Conservation (phyloP, 2,329 filamentous ascomycete species). For the Tolypocladium endophyticum region DNA sequence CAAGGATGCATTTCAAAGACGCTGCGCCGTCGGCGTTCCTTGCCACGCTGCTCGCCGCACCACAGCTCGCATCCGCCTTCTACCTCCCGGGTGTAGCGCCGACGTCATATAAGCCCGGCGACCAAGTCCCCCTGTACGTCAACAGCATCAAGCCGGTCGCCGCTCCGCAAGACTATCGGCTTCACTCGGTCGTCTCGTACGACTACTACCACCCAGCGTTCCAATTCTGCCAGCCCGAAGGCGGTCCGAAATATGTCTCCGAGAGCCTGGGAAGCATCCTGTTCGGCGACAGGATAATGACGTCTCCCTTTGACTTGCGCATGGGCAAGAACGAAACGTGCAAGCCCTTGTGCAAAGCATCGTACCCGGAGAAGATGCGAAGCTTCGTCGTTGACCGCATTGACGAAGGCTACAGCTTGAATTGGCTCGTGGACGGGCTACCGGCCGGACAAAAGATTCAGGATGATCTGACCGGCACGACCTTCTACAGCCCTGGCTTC, state of each 20-base stretch:
- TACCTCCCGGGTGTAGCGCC: conserved; percentile 95
- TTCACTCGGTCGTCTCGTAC: conserved; percentile 89
- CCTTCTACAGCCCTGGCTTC: conserved; percentile 90
- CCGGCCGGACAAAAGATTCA: conserved; percentile 77
- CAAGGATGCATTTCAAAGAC: conserved; percentile 34
- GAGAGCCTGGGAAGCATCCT: conserved; percentile 86
- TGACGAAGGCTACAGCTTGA: conserved; percentile 76
- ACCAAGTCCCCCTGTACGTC: conserved; percentile 77
- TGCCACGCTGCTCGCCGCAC: conserved; percentile 36
- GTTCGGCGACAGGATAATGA: conserved; percentile 94
- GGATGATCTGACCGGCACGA: conserved; percentile 64
- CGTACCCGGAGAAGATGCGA: conserved; percentile 54
- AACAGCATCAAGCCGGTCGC: conserved; percentile 86
- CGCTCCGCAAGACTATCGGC: conserved; percentile 62
- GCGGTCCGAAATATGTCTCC: conserved; percentile 66
- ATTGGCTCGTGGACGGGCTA: conserved; percentile 91
- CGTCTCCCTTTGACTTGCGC: conserved; percentile 81
- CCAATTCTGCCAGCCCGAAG: conserved; percentile 75
- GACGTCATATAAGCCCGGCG: conserved; percentile 74
- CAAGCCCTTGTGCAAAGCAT: conserved; percentile 63
- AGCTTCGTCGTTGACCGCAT: conserved; percentile 79
- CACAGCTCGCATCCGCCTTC: conserved; percentile 59
- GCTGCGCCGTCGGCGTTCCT: conserved; percentile 39
- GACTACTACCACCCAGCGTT: conserved; percentile 90
- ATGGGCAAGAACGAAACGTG: conserved; percentile 86